phyloP scores from a whole-genome alignment of 1,284 basidiomycete genomes.

The Phylloboletellus chloephorus region DNA sequence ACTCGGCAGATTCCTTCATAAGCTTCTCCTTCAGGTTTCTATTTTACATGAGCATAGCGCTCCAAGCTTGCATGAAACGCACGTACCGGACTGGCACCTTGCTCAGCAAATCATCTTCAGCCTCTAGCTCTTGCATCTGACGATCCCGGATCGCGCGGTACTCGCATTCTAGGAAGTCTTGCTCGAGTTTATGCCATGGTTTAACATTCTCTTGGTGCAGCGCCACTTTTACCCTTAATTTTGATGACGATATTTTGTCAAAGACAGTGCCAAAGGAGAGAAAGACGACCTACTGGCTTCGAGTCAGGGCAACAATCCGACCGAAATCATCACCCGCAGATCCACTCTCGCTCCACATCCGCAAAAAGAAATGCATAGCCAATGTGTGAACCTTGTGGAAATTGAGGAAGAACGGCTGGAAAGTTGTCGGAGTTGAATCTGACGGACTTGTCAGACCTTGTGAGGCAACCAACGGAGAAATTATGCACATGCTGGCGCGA shows the following conservation, averaged over 20 bases:
- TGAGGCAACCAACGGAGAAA: slow-evolving; percentile 4
- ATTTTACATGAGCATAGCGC: slow-evolving; percentile 9
- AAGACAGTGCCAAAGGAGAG: slow-evolving; percentile 8
- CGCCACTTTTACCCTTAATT: slow-evolving; percentile 66
- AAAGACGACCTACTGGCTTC: slow-evolving; percentile 68
- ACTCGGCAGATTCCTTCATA: slow-evolving; percentile 89
- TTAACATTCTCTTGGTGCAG: slow-evolving; percentile 72
- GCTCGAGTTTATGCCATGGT: slow-evolving; percentile 81
- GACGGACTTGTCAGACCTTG: slow-evolving; percentile 17
- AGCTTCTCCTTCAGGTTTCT: slow-evolving; percentile 84
- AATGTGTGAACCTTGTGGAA: slow-evolving; percentile 81
- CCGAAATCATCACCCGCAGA: slow-evolving; percentile 77
- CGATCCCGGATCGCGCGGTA: slow-evolving; percentile 85
- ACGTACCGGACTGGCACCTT: slow-evolving; percentile 79
- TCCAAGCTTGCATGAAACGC: slow-evolving; percentile 4
- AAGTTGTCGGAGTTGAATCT: slow-evolving; percentile 80
- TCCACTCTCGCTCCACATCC: slow-evolving; percentile 94
- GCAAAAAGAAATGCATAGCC: slow-evolving; percentile 83
- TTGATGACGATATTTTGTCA: slow-evolving; percentile 2
- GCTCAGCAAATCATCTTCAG: slow-evolving; percentile 84
- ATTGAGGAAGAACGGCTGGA: slow-evolving; percentile 88
- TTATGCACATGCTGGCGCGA: slow-evolving; percentile 66
- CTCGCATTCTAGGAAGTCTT: slow-evolving; percentile 80
- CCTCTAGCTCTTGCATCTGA: slow-evolving; percentile 91
- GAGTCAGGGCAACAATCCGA: slow-evolving; percentile 76